These are phyloP conservation scores for Artemisia annua DNA, from an alignment of 129 eudicot genomes.

Conservation along the genomic window DNA sequence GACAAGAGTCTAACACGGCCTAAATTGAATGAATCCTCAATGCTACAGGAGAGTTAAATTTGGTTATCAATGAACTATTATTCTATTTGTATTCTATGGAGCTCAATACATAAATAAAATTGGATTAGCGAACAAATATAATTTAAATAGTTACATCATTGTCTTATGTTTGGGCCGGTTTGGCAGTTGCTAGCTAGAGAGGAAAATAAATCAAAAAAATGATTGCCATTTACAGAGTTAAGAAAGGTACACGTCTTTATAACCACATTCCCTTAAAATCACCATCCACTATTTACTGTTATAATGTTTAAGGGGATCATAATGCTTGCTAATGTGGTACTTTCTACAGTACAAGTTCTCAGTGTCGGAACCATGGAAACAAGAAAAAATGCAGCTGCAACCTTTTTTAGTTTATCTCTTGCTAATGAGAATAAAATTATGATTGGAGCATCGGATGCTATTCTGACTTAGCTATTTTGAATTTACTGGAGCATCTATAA, in stretches of 20 bases:
- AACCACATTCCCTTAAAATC: neutral
- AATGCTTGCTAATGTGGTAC: constrained; percentile 56
- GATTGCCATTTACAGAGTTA: constrained; percentile 97
- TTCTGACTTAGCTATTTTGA: too few relatives aligned
- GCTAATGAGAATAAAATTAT: constrained; percentile 65
- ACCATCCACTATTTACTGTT: neutral
- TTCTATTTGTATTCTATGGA: too few relatives aligned
- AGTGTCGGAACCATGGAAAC: constrained; percentile 80
- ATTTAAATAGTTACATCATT: too few relatives aligned
- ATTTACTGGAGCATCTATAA: too few relatives aligned
- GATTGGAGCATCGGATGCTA: too few relatives aligned
- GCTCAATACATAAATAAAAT: too few relatives aligned
- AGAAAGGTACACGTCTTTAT: constrained; percentile 57
- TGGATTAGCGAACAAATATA: too few relatives aligned
- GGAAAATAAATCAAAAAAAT: constrained; percentile 92
- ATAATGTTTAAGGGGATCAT: constrained; percentile 10
- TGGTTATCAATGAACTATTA: too few relatives aligned
- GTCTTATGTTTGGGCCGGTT: neutral
- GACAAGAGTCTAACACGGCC: too few relatives aligned
- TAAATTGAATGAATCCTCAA: too few relatives aligned
- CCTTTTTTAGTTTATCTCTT: constrained; percentile 76
- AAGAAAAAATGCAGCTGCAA: constrained; percentile 82
- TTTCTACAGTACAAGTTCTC: constrained; percentile 69
- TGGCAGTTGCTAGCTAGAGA: constrained; percentile 97
- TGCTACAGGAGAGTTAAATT: too few relatives aligned